Conservation (phyloP, 2,329 filamentous ascomycete genomes). For the Cordyceps militaris region DNA sequence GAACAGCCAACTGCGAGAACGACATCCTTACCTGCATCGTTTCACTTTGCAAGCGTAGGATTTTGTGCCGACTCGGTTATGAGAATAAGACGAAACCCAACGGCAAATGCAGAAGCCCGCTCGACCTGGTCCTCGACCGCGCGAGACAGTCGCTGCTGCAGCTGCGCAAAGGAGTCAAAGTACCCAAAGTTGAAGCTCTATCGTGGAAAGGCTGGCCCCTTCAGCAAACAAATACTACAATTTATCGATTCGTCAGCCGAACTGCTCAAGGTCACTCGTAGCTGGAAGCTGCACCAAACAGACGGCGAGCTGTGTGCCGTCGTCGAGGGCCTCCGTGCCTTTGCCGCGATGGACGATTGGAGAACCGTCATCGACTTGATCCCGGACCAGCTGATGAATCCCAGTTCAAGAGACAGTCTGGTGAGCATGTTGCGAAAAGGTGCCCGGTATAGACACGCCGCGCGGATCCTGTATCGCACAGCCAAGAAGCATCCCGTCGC, state of each 20-base stretch:
- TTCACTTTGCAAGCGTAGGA: background rate
- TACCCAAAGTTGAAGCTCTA: background rate
- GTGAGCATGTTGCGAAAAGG: background rate
- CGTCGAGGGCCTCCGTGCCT: background rate
- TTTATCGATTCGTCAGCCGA: background rate
- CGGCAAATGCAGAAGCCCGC: background rate
- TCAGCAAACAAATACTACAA: background rate
- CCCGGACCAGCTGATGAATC: background rate
- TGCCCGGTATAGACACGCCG: background rate
- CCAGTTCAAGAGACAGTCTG: background rate
- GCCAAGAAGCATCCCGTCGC: background rate
- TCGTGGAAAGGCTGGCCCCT: background rate
- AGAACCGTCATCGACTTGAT: background rate
- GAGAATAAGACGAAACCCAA: background rate
- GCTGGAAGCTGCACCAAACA: background rate
- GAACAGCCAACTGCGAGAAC: background rate
- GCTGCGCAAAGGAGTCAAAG: background rate
- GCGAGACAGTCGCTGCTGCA: background rate
- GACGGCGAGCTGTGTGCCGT: background rate
- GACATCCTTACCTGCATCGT: background rate
- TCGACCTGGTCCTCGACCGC: background rate
- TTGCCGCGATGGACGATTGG: background rate
- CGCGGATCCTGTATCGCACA: background rate
- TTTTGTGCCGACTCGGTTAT: background rate
- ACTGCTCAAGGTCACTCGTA: background rate